Evolutionary conservation across 176 grass and related monocot species (phyloP).

Genomic region (Guadua angustifolia): DNA sequence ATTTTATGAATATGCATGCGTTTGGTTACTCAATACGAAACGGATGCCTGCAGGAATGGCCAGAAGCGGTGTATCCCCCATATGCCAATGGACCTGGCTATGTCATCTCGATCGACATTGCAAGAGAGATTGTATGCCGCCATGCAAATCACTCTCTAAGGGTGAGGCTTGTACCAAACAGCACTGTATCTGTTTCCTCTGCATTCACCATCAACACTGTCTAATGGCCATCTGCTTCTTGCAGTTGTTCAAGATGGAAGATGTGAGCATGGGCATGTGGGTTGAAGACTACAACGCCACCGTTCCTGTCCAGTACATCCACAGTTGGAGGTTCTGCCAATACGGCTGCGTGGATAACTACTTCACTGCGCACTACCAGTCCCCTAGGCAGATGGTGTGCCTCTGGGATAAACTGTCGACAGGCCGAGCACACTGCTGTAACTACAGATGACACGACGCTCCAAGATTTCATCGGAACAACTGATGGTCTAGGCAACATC

Average conservation of each 20-base stretch:
- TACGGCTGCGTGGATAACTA: constrained; percentile 78
- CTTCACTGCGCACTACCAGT: constrained; percentile 90
- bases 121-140: constrained; percentile 53
- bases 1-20: not conserved
- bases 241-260: constrained; percentile 99
- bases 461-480: not conserved
- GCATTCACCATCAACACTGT: not conserved
- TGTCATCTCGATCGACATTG: constrained; percentile 68
- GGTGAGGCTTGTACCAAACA: constrained; percentile 45
- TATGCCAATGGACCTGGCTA: constrained; percentile 96
- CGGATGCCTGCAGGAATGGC: constrained; percentile 73
- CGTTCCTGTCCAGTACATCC: constrained; percentile 57
- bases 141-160: constrained; percentile 63
- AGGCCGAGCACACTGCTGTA: constrained; percentile 66
- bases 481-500: not conserved
- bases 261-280: constrained; percentile 99
- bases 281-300: constrained; percentile 85
- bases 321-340: constrained; percentile 93
- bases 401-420: constrained; percentile 69
- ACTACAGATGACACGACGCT: constrained; percentile 61
- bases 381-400: constrained; percentile 88
- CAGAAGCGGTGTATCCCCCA: constrained; percentile 81
- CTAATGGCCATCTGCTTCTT: not conserved
- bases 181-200: not conserved
- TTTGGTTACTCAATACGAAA: not conserved